Base-by-base conservation (phyloP, 2,329 filamentous ascomycete genomes). In the Nakataea oryzae region DNA sequence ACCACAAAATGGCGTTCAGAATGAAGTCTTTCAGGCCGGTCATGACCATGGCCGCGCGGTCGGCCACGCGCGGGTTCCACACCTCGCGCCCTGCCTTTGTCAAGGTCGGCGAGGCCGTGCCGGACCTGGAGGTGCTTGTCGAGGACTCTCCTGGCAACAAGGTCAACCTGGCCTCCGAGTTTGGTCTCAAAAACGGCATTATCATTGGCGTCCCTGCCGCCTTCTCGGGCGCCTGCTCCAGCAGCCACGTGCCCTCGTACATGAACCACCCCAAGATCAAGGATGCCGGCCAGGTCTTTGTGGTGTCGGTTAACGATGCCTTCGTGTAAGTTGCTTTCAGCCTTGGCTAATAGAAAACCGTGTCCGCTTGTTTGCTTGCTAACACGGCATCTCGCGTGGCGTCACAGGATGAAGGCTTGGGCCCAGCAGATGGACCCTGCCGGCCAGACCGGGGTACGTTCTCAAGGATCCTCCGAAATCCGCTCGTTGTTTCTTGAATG, bases 91-190 rank as follows among this genome's bases (percentile, higher is more conserved):
- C 80, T 58, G 79, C 79, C 56, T 78, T 84, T 67, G 89, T 97
- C 72, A 83, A 89, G 69, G 86, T 86, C 64, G 93, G 93, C 70
- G 92, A 97, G 74, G 77, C 81, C 67, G 80, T 97, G 62, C 95
- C 93, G 57, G 78, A 86, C 74, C 77, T 93, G 63, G 86, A 92
- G 66, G 86, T 90, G 59, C 83, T 96, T 68, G 87, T 87, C 66
- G 90, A 97, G 78, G 83, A 84, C 76, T 92, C 89, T n/a, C 93
- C 93, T 0, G 91, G 90, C 64, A 96, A 92, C 82, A 95, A 93
- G 76, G 86, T 97, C 74, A 93, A 91, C 76, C 82, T 97, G 64
- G 85, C 89, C 68, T 83, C 88, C 66, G 91, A 96, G 78, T 82
- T 96, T 66, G 72, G 74, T 65, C 81, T 81, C 65, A 86, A 84